Evolutionary conservation across 129 eudicot species (phyloP), one percentile per base, ranked within the genome.

Genomic region (Scalesia atractyloides): DNA sequence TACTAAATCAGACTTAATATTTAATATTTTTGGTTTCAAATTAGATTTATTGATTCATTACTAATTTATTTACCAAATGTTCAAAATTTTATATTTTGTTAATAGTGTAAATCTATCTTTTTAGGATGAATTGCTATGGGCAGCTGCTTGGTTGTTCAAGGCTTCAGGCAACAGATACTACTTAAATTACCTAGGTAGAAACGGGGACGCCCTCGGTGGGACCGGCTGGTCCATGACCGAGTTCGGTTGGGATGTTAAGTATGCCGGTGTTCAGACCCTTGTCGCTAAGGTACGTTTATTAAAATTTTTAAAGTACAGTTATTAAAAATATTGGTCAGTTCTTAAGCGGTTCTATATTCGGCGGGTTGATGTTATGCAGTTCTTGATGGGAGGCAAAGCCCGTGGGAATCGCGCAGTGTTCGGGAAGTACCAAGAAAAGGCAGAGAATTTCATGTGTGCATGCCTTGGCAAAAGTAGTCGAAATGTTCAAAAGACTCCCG

Each of bases 121-220:
- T 75, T 73, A 56, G 88, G 97, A 91, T 82, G 97, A 91, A 72
- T 72, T 91, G 75, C 66, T 91, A 52, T 91, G 97, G 97, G 95
- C 82, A 74, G 89, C 95, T 19, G 22, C 82, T 74, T 91, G 97
- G 97, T 73, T 91, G 34, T 86, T 85, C 73, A 88, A 82, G 50
- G 97, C 95, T 60, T 85, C 95, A 70, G 73, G 74, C 79, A 82
- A 78, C 6, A 16, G 39, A 20, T 16, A 69, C 33, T 91, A 85
- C 80, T 64, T 86, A 63, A 70, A 84, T 15, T 91, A 91, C 78
- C 84, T 78, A 0, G 70, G 81, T 8, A 14, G 82, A 3, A 84
- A 91, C 34, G 89, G 83, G 1, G 44, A 43, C 14, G 66, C 82
- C 18, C 79, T 81, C 9, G 97, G 95, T 60, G 95, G 91, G 59